Evolutionary conservation across 2,329 filamentous ascomycete species (phyloP).

Genomic region (Diaporthe ampelina): DNA sequence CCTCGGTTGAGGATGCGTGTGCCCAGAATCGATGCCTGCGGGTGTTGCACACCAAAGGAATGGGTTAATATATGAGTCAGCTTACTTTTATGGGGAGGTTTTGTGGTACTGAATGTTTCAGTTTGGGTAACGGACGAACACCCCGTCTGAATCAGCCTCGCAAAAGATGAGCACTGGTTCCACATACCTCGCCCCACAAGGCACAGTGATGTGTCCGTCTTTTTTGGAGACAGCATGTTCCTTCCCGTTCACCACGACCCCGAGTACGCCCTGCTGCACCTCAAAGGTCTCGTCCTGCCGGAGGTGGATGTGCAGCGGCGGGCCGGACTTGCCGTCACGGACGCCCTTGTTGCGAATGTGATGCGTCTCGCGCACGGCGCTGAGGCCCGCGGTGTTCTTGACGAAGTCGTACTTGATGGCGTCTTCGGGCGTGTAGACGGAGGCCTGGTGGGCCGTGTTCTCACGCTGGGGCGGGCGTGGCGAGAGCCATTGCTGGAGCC

Average conservation of each 20-base stretch:
- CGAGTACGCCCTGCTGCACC: constrained; percentile 37
- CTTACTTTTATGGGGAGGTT: background rate
- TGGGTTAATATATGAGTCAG: constrained; percentile 1
- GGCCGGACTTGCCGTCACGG: constrained; percentile 30
- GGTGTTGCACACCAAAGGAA: background rate
- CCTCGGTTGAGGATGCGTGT: constrained; percentile 18
- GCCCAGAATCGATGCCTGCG: constrained; percentile 36
- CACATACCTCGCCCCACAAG: constrained; percentile 27
- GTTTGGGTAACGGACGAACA: background rate
- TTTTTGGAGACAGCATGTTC: constrained; percentile 22
- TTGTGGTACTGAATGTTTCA: background rate
- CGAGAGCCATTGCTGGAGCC: constrained; percentile 38
- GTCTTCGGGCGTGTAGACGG: background rate
- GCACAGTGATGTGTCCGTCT: constrained; percentile 19
- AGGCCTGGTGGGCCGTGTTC: constrained; percentile 22
- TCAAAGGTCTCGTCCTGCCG: constrained; percentile 37
- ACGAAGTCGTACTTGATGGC: constrained; percentile 29
- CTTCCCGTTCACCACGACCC: constrained; percentile 30
- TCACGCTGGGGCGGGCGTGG: constrained; percentile 33
- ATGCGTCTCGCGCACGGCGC: constrained; percentile 33
- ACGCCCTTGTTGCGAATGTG: constrained; percentile 19
- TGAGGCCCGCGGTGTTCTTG: background rate
- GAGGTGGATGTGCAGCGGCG: constrained; percentile 40
- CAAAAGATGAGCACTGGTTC: background rate
- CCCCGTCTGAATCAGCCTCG: background rate